phyloP scores from a whole-genome alignment of 371 early-diverging fungal genomes.

The Zopfochytrium polystomum region DNA sequence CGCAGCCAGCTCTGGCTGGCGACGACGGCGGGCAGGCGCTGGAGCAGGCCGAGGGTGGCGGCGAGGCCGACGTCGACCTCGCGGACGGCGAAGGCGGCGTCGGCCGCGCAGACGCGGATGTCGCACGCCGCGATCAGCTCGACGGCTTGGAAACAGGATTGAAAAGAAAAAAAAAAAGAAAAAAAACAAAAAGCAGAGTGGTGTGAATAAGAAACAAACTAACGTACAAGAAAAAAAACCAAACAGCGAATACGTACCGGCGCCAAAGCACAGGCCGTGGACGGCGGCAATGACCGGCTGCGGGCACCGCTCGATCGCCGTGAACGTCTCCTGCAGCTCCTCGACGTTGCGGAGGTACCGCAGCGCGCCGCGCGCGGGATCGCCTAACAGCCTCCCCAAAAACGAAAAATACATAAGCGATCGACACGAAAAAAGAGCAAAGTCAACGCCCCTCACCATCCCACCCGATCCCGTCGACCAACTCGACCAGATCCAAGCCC shows the following conservation, averaged over 20 bases:
- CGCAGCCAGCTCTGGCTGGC: slow-evolving; percentile 88
- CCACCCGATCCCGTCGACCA: neutral
- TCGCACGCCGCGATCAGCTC: slow-evolving; percentile 89
- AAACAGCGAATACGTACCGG: no score
- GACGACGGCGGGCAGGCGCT: slow-evolving; percentile 89
- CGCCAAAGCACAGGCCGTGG: slow-evolving; percentile 85
- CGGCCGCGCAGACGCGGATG: slow-evolving; percentile 78
- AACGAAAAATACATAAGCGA: no score
- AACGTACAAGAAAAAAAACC: no score
- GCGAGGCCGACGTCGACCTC: slow-evolving; percentile 33
- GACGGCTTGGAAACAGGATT: no score
- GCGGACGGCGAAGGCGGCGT: slow-evolving; percentile 80
- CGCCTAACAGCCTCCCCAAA: no score
- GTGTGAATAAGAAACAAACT: no score
- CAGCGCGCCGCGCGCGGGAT: slow-evolving; percentile 36
- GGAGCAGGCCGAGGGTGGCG: slow-evolving; percentile 72
- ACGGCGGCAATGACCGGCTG: slow-evolving; percentile 90
- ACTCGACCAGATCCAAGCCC: slow-evolving; percentile 69
- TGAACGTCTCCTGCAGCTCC: slow-evolving; percentile 40
- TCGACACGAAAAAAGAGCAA: no score
- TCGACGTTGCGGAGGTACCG: slow-evolving; percentile 21
- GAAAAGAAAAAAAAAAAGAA: no score
- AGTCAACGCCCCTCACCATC: no score
- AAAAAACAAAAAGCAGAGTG: no score
- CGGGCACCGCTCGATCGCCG: slow-evolving; percentile 76